A percentile compares a stretch with the other conserved stretches of the same genome.
Conservation (phyloP, 345 rosid species). For the Carallia brachiata region DNA sequence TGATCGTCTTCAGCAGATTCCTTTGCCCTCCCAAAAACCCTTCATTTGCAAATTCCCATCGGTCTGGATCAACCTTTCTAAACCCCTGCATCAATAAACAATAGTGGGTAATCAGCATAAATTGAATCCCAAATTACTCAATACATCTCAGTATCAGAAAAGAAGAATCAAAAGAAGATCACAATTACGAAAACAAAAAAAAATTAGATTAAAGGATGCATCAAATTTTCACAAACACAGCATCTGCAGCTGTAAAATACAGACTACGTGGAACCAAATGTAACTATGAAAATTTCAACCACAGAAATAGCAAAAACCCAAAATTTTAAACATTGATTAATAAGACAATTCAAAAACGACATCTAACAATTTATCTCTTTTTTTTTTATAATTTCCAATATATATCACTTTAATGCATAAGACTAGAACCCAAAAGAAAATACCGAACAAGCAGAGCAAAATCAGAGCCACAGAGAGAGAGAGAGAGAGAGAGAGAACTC, state of each 20-base stretch:
- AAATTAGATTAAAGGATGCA: background rate
- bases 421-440: too few relatives aligned
- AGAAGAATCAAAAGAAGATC: too few relatives aligned
- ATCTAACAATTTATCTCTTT: too few relatives aligned
- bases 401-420: too few relatives aligned
- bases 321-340: too few relatives aligned
- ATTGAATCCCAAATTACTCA: background rate
- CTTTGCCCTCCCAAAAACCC: constrained; percentile 85
- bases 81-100: constrained; percentile 56
- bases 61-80: constrained; percentile 80
- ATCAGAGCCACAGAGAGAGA: background rate
- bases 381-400: too few relatives aligned
- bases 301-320: too few relatives aligned
- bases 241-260: background rate
- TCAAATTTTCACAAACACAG: constrained; percentile 1
- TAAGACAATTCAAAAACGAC: too few relatives aligned
- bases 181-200: background rate
- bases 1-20: constrained; percentile 73
- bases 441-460: background rate
- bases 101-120: background rate
- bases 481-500: background rate
- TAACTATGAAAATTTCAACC: background rate
- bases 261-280: background rate
- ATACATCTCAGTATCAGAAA: background rate
- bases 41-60: constrained; percentile 91